Evolutionary conservation across 2,329 filamentous ascomycete species (phyloP).

Genomic region (Bretziella fagacearum): DNA sequence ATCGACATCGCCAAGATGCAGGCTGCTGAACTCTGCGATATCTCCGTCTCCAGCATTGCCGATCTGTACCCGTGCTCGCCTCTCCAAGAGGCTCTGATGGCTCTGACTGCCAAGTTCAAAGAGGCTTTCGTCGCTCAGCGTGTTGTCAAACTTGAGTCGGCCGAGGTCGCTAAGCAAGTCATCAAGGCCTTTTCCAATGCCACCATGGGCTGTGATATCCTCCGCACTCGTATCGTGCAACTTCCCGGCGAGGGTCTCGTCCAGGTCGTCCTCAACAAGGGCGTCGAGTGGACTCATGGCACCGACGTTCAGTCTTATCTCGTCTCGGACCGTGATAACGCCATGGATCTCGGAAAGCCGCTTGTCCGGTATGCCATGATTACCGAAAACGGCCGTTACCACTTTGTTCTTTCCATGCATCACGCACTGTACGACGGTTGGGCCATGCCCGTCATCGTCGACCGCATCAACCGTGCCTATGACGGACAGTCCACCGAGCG

Average conservation of each 20-base stretch:
- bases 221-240: constrained; percentile 34
- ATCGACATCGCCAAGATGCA: constrained; percentile 24
- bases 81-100: constrained; percentile 37
- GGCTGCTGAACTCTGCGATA: constrained; percentile 25
- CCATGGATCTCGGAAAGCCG: constrained; percentile 29
- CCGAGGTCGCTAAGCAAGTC: constrained; percentile 22
- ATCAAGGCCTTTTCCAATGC: constrained; percentile 28
- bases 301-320: constrained; percentile 26
- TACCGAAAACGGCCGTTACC: constrained; percentile 21
- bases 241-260: constrained; percentile 27
- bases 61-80: constrained; percentile 39
- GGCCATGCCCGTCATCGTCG: constrained; percentile 34
- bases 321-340: constrained; percentile 23
- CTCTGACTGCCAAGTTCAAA: constrained; percentile 32
- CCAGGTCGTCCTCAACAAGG: constrained; percentile 30
- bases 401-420: constrained; percentile 38
- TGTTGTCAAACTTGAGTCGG: constrained; percentile 25
- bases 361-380: constrained; percentile 31
- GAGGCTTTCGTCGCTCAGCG: constrained; percentile 37
- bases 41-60: constrained; percentile 24
- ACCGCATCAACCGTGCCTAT: constrained; percentile 31
- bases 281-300: constrained; percentile 23
- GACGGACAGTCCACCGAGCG: constrained; percentile 18
- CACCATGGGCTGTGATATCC: constrained; percentile 25
- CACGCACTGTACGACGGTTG: constrained; percentile 41